These are phyloP conservation scores for Cutaneotrichosporon dermatis DNA, from an alignment of 1,284 basidiomycete species.

Conservation along the genomic window DNA sequence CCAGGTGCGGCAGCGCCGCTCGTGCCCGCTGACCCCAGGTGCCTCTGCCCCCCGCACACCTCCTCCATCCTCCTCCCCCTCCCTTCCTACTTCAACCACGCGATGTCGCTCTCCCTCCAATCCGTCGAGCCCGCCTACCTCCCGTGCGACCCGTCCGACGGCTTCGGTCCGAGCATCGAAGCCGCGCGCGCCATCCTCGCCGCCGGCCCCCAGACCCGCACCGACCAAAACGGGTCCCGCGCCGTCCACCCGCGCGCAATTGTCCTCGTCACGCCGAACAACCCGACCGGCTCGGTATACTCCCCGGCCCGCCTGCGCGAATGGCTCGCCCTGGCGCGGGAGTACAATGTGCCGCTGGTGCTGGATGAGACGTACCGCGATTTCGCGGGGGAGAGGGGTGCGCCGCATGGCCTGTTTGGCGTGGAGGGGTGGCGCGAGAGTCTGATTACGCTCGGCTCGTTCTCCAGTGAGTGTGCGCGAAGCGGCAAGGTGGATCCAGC, in stretches of 20 bases:
- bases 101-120: constrained; percentile 69
- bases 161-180: constrained; percentile 58
- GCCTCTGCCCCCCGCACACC: constrained; percentile 65
- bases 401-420: constrained; percentile 45
- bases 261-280: constrained; percentile 59
- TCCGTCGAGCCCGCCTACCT: constrained; percentile 62
- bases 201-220: constrained; percentile 1
- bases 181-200: constrained; percentile 30
- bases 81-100: constrained; percentile 79
- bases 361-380: constrained; percentile 88
- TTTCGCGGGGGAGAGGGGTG: constrained; percentile 56
- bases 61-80: constrained; percentile 68
- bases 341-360: constrained; percentile 64
- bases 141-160: constrained; percentile 56
- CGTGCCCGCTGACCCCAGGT: constrained; percentile 29
- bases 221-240: neutral
- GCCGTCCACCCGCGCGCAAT: constrained; percentile 57
- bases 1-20: too few relatives aligned
- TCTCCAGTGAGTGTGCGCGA: constrained; percentile 48
- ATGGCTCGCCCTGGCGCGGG: constrained; percentile 62
- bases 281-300: constrained; percentile 72
- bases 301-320: constrained; percentile 58
- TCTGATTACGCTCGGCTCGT: constrained; percentile 71
- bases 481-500: too few relatives aligned
- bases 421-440: constrained; percentile 59